A percentile compares a stretch with the other conserved stretches of the same genome.
These are phyloP conservation scores for Dalbergia cultrata DNA, from an alignment of 306 rosid genomes.

Conservation along the genomic window DNA sequence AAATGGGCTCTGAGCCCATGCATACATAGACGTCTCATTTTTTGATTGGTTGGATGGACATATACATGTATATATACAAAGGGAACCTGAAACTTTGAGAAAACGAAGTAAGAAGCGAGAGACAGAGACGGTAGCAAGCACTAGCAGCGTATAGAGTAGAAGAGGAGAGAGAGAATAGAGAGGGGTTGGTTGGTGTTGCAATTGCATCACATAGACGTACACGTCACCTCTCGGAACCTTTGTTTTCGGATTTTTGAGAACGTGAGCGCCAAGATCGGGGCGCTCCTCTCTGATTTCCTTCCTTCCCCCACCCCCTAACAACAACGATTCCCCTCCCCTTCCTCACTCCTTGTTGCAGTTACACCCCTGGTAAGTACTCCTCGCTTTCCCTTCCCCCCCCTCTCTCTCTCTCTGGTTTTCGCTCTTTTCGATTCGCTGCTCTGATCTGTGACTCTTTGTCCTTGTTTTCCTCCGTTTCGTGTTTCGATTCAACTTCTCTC, in stretches of 20 bases:
- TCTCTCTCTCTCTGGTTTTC: neutral
- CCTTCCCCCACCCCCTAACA: neutral
- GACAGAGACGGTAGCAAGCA: neutral
- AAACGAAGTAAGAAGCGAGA: neutral
- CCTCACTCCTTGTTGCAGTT: neutral
- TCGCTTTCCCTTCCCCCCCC: constrained; percentile 23
- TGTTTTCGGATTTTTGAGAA: constrained; percentile 42
- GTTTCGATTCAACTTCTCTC: neutral
- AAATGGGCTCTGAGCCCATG: constrained; percentile 6
- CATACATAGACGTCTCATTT: neutral
- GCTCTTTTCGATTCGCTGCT: neutral
- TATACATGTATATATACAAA: neutral
- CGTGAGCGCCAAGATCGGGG: constrained; percentile 54
- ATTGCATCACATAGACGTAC: neutral
- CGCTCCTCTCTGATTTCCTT: constrained; percentile 27
- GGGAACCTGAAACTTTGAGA: neutral
- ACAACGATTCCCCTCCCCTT: neutral
- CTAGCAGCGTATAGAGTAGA: neutral
- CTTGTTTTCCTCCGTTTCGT: neutral
- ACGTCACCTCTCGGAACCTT: constrained; percentile 38
- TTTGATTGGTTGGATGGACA: neutral
- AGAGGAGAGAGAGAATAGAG: neutral
- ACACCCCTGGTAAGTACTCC: constrained; percentile 36
- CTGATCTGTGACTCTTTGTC: constrained; percentile 17
- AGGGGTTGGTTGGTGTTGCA: constrained; percentile 46